These are phyloP conservation scores for Syzygium malaccense DNA, from an alignment of 441 rosid species.

Conservation along the genomic window DNA sequence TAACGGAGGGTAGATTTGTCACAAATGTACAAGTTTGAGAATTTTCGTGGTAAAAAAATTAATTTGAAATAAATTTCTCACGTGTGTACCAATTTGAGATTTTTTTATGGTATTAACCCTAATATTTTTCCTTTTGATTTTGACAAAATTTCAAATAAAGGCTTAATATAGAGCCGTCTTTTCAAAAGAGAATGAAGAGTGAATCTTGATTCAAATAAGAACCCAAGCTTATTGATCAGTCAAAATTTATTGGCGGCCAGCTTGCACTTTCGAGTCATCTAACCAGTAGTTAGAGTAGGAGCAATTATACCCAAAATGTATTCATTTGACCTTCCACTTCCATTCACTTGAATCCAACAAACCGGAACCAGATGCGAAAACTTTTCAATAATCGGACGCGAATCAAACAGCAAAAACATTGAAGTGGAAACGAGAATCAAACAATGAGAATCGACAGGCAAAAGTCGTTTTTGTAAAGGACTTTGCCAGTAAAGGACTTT, in stretches of 20 bases:
- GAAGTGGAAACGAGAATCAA: background rate
- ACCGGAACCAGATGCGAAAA: background rate
- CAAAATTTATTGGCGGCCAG: background rate
- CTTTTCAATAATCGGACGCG: background rate
- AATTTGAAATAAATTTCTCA: too few species aligned
- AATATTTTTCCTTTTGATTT: too few species aligned
- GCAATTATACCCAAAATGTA: background rate
- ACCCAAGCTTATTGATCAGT: too few species aligned
- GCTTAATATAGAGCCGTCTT: too few species aligned
- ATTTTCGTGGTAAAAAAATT: too few species aligned
- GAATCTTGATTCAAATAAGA: too few species aligned
- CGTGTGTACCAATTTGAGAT: rapidly evolving
- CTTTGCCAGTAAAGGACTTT: background rate
- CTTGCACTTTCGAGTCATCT: background rate
- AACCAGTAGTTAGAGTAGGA: background rate
- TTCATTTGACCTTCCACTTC: background rate
- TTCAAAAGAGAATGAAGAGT: too few species aligned
- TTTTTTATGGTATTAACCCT: too few species aligned
- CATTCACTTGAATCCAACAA: background rate
- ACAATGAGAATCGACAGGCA: background rate
- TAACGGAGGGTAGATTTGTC: too few species aligned
- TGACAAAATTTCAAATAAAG: too few species aligned
- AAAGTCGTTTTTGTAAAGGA: background rate
- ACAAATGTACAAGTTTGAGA: too few species aligned
- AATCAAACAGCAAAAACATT: background rate